Conservation (phyloP, 2,329 filamentous ascomycete genomes). For the Epichloe baconii region DNA sequence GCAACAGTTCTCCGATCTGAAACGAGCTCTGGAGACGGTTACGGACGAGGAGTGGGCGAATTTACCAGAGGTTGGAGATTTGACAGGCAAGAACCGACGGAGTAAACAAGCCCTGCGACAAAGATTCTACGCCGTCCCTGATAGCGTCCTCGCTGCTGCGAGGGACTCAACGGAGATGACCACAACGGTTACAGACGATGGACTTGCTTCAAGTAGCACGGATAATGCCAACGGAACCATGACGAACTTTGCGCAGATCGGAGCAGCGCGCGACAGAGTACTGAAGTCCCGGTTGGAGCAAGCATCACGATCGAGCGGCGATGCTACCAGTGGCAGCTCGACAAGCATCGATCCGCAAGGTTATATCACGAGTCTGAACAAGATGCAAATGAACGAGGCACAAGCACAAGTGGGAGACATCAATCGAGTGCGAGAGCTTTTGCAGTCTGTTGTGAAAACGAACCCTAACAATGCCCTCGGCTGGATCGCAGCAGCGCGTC, state of each 20-base stretch:
- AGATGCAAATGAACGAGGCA: conserved; percentile 63
- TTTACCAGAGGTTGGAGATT: conserved; percentile 87
- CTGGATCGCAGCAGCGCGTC: conserved; percentile 85
- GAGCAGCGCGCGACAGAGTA: conserved; percentile 90
- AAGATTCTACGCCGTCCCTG: conserved; percentile 89
- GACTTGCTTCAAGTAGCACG: conserved; percentile 25
- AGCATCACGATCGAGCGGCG: conserved; percentile 57
- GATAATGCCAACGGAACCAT: conserved; percentile 68
- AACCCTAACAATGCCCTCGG: conserved; percentile 90
- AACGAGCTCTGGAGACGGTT: conserved; percentile 75
- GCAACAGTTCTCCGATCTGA: conserved; percentile 92
- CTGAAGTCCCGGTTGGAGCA: conserved; percentile 88
- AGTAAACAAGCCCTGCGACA: conserved; percentile 71
- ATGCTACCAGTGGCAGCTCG: conserved; percentile 61
- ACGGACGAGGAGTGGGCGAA: conserved; percentile 95
- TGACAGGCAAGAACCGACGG: conserved; percentile 86
- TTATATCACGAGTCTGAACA: conserved; percentile 84
- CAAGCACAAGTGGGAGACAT: conserved; percentile 87
- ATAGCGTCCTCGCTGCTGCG: conserved; percentile 84
- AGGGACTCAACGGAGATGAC: conserved; percentile 70
- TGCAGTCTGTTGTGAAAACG: conserved; percentile 96
- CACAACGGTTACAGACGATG: conserved; percentile 79
- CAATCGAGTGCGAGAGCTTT: conserved; percentile 76
- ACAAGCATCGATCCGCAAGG: conserved; percentile 91
- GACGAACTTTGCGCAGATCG: conserved; percentile 97